Evolutionary conservation across 2,329 filamentous ascomycete species (phyloP).

Genomic region (Colletotrichum aenigma): DNA sequence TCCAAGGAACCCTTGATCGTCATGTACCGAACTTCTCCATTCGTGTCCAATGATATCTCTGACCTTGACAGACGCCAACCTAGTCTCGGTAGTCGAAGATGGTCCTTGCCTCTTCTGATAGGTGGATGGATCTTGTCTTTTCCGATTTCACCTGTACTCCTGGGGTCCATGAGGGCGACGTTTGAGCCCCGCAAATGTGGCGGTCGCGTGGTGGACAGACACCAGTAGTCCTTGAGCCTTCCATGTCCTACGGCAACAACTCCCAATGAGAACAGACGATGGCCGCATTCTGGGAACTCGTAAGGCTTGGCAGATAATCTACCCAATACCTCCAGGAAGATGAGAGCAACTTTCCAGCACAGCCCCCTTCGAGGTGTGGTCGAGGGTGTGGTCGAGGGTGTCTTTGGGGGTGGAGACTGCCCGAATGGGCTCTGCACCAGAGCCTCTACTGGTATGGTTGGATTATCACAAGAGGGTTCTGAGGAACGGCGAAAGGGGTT

Average conservation of each 20-base stretch:
- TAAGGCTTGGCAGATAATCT: conserved; percentile 9
- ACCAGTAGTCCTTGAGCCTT: not conserved
- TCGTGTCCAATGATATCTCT: not conserved
- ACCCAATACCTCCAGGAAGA: not conserved
- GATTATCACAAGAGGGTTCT: not conserved
- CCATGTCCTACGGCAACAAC: not conserved
- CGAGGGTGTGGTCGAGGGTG: not conserved
- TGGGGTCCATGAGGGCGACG: not conserved
- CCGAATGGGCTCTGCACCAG: not conserved
- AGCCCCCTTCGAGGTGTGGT: conserved; percentile 1
- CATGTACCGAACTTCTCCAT: not conserved
- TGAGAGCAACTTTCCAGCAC: not conserved
- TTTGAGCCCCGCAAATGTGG: not conserved
- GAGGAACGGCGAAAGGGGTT: not conserved
- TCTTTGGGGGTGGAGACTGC: not conserved
- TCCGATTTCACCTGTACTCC: not conserved
- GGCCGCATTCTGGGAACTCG: not conserved
- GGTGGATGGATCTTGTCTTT: not conserved
- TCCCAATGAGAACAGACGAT: not conserved
- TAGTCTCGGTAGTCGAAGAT: not conserved
- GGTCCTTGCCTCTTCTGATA: not conserved
- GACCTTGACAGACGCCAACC: not conserved
- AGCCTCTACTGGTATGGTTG: not conserved
- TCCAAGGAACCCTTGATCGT: not conserved
- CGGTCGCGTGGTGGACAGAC: not conserved